phyloP scores from a whole-genome alignment of 75 land plant genomes.

The Ceratopteris richardii region DNA sequence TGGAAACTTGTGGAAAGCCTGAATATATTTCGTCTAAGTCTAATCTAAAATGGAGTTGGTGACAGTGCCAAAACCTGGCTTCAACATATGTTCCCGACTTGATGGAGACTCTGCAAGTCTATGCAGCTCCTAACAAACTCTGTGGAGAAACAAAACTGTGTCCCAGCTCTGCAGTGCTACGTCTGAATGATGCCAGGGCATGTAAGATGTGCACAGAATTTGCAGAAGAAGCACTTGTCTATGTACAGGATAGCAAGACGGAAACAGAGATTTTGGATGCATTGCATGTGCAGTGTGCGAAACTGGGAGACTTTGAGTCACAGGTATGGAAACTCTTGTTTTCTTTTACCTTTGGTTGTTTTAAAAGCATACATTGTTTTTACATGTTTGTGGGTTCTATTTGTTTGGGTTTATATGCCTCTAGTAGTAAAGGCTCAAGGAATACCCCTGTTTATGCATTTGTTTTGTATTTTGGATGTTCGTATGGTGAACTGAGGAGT shows the following conservation, averaged over 20 bases:
- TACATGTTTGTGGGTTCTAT: not conserved
- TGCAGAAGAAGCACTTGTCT: conserved; percentile 17
- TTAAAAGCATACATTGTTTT: not conserved
- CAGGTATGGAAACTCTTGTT: conserved; percentile 12
- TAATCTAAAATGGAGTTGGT: too few species aligned
- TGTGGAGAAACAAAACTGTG: conserved; percentile 21
- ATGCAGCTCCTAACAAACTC: conserved; percentile 15
- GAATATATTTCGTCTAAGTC: too few species aligned
- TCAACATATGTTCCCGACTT: conserved; percentile 20
- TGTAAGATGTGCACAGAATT: conserved; percentile 21
- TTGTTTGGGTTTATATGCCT: not conserved
- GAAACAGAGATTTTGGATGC: conserved; percentile 15
- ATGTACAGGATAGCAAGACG: conserved; percentile 14
- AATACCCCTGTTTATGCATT: too few species aligned
- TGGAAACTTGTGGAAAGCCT: too few species aligned
- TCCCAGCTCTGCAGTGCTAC: not conserved
- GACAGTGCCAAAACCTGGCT: conserved; percentile 16
- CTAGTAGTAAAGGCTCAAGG: too few species aligned
- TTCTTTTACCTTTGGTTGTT: too few species aligned
- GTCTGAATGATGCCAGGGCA: conserved; percentile 7
- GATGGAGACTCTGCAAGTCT: conserved; percentile 13
- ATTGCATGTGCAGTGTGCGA: conserved; percentile 15
- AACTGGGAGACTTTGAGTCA: conserved; percentile 12
- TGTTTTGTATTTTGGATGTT: too few species aligned
- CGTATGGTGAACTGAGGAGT: too few species aligned